Evolutionary conservation across 208 protist genomes (phyloP), one percentile per base, ranked within the genome.

Genomic region (Hexamita inflata): DNA sequence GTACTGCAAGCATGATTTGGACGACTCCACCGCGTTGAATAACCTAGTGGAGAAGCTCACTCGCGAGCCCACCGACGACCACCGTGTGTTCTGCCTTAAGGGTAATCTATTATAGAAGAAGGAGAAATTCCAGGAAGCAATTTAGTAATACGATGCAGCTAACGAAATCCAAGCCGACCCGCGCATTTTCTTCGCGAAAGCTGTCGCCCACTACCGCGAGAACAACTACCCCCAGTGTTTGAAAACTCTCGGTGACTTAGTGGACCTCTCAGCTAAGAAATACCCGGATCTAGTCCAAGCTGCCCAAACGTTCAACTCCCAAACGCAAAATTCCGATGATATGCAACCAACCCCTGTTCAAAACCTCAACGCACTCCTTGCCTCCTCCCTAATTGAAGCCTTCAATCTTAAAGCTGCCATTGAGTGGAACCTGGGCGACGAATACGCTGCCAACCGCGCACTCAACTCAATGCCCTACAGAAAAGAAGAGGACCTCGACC

Each of bases 141-240:
- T 70, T 19, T 7, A 40, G 11, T 34, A 45, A 7, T 70, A 70
- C 64, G 38, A 49, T n/a, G 64, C 64, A 40, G 64, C 64, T 7
- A n/a, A 42, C 38, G 64, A 35, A 49, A 70, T 70, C 64, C 11
- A n/a, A 7, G 19, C 64, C 7, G 64, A 70, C 64, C 64, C 64
- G 26, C n/a, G 64, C 2, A 49, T 70, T 32, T 49, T 49, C 38
- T 70, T 45, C 38, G 64, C 64, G 15, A 70, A 70, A 38, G 64
- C 64, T n/a, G 30, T 70, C 38, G 40, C 64, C 11, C 42, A 19
- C 64, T 70, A 57, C 38, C 64, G 64, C n/a, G 32, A 70, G n/a
- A 70, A 45, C 64, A 45, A 70, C 64, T 70, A 42, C 64, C 64
- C 64, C 32, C 64, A 42, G 19, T 70, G 64, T n/a, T n/a, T 70